Evolutionary conservation across 768 basidiomycete species (phyloP), one percentile per base, ranked within the genome.

Genomic region (Russula emetica): DNA sequence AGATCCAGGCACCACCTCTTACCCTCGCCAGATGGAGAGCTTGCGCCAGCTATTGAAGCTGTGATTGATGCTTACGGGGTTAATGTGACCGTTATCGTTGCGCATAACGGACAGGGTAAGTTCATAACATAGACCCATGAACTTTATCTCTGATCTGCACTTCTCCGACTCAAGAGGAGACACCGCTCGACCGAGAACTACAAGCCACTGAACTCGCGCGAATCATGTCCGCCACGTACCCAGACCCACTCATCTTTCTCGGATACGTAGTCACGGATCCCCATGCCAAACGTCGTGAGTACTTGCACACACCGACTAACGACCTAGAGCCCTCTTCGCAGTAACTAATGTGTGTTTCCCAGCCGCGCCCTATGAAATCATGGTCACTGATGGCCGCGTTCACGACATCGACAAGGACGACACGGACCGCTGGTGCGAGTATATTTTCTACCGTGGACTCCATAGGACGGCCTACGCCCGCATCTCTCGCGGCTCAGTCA

Each of bases 31-130:
- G 73, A 82, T 61, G 90, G 90, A 9, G 93, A 94, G 72, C 84
- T 95, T 28, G 92, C 92, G 2, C 92, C 92, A 0, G 92, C 92
- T 1, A 95, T 95, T 36, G 89, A 92, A 73, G 92, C 92, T 3
- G 80, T 90, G 2, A 76, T 95, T 16, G 88, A 94, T 57, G 78
- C 92, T 8, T 88, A 85, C 67, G 92, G 92, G 0, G 86, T 85
- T 0, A 80, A 83, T 57, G 83, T 94, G 20, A 86, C 86, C 6
- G 91, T 94, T 0, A 78, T 95, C n/a, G 89, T 95, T 11, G 81
- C 91, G 0, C 94, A 96, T 68, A 95, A 96, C 71, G 94, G 94
- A 7, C 94, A 96, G 81, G 90, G 90, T 88, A 65, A 58, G 28
- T 22, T 72, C 34, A 11, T 13, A 13, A 36, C 62, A 16, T 34